phyloP scores from a whole-genome alignment of 257 asterid species.

The Gentiana dahurica region DNA sequence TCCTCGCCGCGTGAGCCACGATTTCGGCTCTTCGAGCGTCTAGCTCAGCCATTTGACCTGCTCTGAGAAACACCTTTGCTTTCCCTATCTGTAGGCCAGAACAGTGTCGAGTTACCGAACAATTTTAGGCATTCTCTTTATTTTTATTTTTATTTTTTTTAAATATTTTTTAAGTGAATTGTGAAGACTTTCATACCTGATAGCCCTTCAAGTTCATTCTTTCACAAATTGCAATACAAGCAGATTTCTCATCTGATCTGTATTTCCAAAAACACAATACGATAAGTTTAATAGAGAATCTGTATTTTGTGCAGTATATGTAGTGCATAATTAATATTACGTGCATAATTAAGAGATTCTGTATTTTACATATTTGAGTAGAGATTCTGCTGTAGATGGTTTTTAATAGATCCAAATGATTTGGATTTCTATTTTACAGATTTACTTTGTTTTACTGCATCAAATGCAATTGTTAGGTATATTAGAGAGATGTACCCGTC shows the following conservation, averaged over 20 bases:
- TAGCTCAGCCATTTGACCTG: constrained; percentile 97
- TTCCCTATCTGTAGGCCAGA: constrained; percentile 62
- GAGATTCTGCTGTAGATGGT: too few species aligned
- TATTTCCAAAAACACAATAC: constrained; percentile 2
- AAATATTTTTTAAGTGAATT: not conserved
- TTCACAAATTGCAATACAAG: constrained; percentile 61
- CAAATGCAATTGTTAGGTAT: too few species aligned
- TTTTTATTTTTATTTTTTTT: too few species aligned
- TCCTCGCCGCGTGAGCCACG: constrained; percentile 64
- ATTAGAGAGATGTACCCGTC: constrained; percentile 41
- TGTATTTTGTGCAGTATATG: too few species aligned
- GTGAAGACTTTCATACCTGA: constrained; percentile 40
- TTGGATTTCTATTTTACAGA: too few species aligned
- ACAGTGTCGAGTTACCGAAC: not conserved
- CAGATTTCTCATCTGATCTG: constrained; percentile 83
- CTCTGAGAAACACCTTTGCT: constrained; percentile 89
- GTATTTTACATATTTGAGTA: too few species aligned
- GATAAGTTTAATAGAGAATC: too few species aligned
- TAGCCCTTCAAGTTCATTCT: constrained; percentile 83
- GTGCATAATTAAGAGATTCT: too few species aligned
- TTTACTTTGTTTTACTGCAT: too few species aligned
- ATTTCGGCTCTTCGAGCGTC: constrained; percentile 91
- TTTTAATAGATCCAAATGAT: too few species aligned
- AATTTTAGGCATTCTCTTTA: not conserved
- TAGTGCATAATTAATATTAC: too few species aligned